Base-by-base conservation (phyloP, 2,329 filamentous ascomycete species). In the Cladosporium sphaerospermum region DNA sequence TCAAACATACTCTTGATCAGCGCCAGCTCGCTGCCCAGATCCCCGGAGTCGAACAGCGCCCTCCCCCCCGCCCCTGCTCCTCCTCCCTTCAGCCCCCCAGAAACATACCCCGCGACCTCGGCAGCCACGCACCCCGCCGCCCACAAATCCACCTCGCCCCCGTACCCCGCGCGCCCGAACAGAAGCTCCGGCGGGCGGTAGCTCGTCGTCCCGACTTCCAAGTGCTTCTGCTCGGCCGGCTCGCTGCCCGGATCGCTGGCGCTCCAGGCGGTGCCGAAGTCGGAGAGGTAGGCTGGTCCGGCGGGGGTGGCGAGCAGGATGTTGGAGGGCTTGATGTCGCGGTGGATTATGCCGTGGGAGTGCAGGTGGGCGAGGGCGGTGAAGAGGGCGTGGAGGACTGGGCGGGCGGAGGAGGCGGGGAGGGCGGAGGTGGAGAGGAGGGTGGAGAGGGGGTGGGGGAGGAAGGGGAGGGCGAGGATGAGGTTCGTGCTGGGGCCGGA, bases 231-330 rank as follows among this genome's bases (percentile, higher is more conserved):
- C 51, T 81, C 67, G 8, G 75, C 64, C 1, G 82, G 75, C 66
- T 99, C 93, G 11, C 80, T 78, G 3, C 73, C 71, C 5, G 69
- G 59, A 18, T 75, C 70, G 9, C 76, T 69, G 2, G 85, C 80
- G 59, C 85, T 83, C 90, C 90, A 96, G 8, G 91, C 83, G 37
- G 93, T 95, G 47, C 93, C 92, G 72, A 99, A 97, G 69, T 99
- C 93, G 34, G 89, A 83, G 2, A 99, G 77, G 61, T 84, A 87
- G 3, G 88, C 88, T 4, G 89, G 92, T 6, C 90, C 90, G 23
- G 47, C 49, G 3, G 61, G 54, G 11, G 60, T 59, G 4, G 58
- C 42, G 9, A 70, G 58, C 3, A 70, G 61, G 34, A 99, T 79
- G 50, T 96, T 95, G 0, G 89, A 90, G 0, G 93, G 93, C 65